Evolutionary conservation across 2,329 filamentous ascomycete species (phyloP).

Genomic region (Didymellaceae sp.): DNA sequence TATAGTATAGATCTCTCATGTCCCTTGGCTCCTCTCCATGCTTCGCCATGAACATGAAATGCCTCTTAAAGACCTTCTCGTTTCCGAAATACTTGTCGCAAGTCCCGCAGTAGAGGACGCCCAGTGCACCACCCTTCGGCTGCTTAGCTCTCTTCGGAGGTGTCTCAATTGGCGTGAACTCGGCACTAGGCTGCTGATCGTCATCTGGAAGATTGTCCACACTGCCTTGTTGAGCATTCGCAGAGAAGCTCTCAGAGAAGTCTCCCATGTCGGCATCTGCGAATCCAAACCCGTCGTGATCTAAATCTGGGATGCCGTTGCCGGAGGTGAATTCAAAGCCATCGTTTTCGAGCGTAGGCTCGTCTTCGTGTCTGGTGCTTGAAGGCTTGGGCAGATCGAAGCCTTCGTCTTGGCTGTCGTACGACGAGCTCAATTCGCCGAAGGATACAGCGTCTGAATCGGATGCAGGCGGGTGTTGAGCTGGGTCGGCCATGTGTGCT

Average conservation of each 20-base stretch:
- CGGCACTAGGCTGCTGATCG: constrained; percentile 7
- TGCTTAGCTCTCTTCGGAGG: neutral
- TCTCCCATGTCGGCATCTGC: neutral
- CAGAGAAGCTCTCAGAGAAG: neutral
- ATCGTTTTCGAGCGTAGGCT: constrained; percentile 12
- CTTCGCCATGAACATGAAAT: constrained; percentile 14
- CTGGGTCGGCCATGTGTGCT: constrained; percentile 15
- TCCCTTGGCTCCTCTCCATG: constrained; percentile 12
- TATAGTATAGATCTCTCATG: constrained; percentile 15
- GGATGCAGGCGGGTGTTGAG: constrained; percentile 5
- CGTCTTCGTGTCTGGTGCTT: neutral
- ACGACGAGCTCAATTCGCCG: constrained; percentile 13
- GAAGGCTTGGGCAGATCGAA: neutral
- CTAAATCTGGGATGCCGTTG: neutral
- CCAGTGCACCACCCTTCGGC: constrained; percentile 3
- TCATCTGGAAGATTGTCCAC: neutral
- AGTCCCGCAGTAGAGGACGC: constrained; percentile 15
- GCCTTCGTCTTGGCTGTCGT: constrained; percentile 4
- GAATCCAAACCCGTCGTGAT: constrained; percentile 4
- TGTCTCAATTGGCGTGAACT: neutral
- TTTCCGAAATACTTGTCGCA: constrained; percentile 18
- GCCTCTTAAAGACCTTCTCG: constrained; percentile 18
- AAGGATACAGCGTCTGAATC: constrained; percentile 18
- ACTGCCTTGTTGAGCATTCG: constrained; percentile 4
- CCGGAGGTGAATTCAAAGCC: constrained; percentile 11